Percentiles rank a stretch among this genome's conserved stretches.
phyloP scores from a whole-genome alignment of 148 eudicot genomes.

The Salicornia ramosissima region DNA sequence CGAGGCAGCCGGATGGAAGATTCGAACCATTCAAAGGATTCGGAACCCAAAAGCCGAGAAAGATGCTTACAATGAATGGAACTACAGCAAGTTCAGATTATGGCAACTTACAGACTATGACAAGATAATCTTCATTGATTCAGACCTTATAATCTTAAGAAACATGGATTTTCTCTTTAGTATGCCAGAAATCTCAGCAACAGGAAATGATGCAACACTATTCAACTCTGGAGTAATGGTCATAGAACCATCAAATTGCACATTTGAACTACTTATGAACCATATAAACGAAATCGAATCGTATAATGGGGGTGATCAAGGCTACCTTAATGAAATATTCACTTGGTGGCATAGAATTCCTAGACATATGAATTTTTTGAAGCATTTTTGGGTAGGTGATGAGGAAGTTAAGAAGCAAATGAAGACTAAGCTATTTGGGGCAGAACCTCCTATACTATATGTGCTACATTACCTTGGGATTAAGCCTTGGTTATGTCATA shows the following conservation, averaged over 20 bases:
- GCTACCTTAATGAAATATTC: conserved; percentile 82
- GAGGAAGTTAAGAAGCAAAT: conserved; percentile 49
- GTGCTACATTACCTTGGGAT: conserved; percentile 77
- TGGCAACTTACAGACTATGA: conserved; percentile 93
- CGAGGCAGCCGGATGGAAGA: conserved; percentile 83
- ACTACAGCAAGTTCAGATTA: conserved; percentile 88
- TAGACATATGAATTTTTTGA: conserved; percentile 68
- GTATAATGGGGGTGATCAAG: conserved; percentile 93
- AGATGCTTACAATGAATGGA: conserved; percentile 90
- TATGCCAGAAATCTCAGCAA: conserved; percentile 84
- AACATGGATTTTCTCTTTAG: conserved; percentile 76
- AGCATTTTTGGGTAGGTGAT: conserved; percentile 77
- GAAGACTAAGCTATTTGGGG: conserved; percentile 61
- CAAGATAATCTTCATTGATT: conserved; percentile 83
- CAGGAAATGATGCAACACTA: conserved; percentile 67
- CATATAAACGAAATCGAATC: conserved; percentile 68
- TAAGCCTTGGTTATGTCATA: conserved; percentile 85
- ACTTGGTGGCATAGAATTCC: conserved; percentile 97
- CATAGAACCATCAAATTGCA: conserved; percentile 83
- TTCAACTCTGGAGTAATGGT: conserved; percentile 98
- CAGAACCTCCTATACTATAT: conserved; percentile 69
- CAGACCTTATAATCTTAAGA: conserved; percentile 62
- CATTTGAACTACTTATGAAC: conserved; percentile 67
- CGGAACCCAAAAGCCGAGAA: conserved; percentile 86
- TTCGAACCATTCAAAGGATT: conserved; percentile 62